Conservation (phyloP, 1,284 basidiomycete genomes). For the Rhodotorula sp. region DNA sequence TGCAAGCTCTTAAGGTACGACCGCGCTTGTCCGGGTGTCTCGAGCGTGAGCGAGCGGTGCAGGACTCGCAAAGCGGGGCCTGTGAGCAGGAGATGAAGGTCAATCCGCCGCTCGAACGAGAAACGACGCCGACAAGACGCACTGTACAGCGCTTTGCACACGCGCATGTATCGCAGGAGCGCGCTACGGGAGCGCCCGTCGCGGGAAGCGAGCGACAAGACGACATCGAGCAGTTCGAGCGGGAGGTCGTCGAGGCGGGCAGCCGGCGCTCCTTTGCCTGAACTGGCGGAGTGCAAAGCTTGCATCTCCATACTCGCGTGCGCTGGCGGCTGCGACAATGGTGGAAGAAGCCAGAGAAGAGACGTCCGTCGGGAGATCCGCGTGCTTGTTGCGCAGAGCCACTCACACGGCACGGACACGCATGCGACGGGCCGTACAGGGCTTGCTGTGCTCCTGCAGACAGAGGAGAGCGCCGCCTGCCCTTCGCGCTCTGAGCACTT, state of each 20-base stretch:
- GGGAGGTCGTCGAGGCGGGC: conserved; percentile 2
- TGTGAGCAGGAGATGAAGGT: not conserved
- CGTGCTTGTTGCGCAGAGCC: no score
- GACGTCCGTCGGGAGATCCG: no score
- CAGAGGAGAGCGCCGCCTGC: not conserved
- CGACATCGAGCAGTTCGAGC: not conserved
- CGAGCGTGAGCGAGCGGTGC: not conserved
- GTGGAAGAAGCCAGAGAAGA: no score
- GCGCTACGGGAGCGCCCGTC: no score
- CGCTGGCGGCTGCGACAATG: no score
- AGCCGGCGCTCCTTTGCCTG: no score
- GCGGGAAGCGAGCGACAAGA: not conserved
- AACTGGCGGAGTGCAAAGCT: no score
- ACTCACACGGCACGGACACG: no score
- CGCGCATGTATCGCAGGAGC: not conserved
- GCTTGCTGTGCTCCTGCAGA: not conserved
- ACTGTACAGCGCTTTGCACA: conserved; percentile 4
- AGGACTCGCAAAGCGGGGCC: not conserved
- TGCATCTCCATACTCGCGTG: no score
- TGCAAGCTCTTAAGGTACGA: not conserved
- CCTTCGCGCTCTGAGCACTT: not conserved
- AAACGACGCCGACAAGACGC: not conserved
- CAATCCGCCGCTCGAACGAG: no score
- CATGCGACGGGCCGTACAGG: no score
- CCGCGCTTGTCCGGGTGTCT: no score